Evolutionary conservation across 208 protist species (phyloP).

Genomic region (Trypanosoma grayi): DNA sequence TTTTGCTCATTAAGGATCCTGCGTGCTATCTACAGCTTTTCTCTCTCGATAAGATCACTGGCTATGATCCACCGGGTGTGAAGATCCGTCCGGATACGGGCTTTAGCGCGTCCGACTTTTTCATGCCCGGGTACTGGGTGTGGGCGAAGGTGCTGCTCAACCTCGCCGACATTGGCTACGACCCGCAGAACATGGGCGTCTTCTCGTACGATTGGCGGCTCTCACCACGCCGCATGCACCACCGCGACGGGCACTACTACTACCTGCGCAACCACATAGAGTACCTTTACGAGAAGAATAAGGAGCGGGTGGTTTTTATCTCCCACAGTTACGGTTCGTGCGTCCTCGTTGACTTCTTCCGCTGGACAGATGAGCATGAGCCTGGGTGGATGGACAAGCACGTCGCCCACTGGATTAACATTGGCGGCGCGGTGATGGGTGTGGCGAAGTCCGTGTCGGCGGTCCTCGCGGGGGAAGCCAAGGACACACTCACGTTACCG

Average conservation of each 20-base stretch:
- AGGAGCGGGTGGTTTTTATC: constrained; percentile 66
- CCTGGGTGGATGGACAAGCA: constrained; percentile 79
- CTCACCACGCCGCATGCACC: constrained; percentile 58
- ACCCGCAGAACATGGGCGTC: constrained; percentile 86
- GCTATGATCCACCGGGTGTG: constrained; percentile 68
- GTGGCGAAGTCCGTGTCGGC: constrained; percentile 78
- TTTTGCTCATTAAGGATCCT: constrained; percentile 69
- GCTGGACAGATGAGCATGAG: constrained; percentile 78
- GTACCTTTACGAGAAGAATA: constrained; percentile 76
- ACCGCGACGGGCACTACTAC: constrained; percentile 85
- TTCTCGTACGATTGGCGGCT: constrained; percentile 92
- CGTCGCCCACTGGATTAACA: constrained; percentile 83
- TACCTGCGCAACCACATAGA: constrained; percentile 61
- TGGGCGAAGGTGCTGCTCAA: constrained; percentile 91
- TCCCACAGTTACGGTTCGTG: constrained; percentile 88
- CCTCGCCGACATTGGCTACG: constrained; percentile 93
- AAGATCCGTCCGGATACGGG: constrained; percentile 82
- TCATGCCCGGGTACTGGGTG: constrained; percentile 90
- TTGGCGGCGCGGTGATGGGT: constrained; percentile 79
- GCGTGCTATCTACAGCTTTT: constrained; percentile 80
- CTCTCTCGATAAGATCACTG: constrained; percentile 60
- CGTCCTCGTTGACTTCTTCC: constrained; percentile 83
- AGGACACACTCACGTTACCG: constrained; percentile 80
- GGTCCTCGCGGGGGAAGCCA: constrained; percentile 81
- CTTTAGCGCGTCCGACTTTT: constrained; percentile 85